phyloP scores from a whole-genome alignment of 192 early-diverging fungal genomes.

The Linnemannia hyalina region DNA sequence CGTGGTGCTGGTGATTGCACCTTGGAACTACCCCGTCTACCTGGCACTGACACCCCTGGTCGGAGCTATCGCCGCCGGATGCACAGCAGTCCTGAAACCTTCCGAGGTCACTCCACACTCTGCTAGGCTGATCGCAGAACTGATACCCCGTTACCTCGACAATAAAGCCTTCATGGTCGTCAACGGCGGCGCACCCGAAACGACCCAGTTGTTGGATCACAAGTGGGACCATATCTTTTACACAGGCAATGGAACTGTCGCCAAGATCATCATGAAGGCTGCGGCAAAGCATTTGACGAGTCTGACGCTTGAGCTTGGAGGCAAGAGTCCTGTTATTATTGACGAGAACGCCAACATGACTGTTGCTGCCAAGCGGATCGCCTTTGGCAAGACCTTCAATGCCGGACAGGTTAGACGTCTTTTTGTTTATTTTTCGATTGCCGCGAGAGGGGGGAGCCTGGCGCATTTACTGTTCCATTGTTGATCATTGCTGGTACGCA shows the following conservation, averaged over 20 bases:
- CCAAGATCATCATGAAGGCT: slow-evolving; percentile 80
- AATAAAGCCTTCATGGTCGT: slow-evolving; percentile 70
- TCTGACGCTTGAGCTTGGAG: slow-evolving; percentile 92
- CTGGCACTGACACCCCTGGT: slow-evolving; percentile 79
- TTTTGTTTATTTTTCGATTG: not conserved
- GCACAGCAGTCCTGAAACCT: slow-evolving; percentile 82
- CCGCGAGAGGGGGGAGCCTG: not conserved
- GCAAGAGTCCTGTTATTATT: slow-evolving; percentile 80
- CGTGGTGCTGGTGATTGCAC: slow-evolving; percentile 41
- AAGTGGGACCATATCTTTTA: slow-evolving; percentile 91
- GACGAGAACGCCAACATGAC: slow-evolving; percentile 69
- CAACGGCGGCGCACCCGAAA: slow-evolving; percentile 82
- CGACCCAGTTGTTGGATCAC: slow-evolving; percentile 73
- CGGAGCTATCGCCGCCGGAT: slow-evolving; percentile 91
- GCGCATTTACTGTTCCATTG: not conserved
- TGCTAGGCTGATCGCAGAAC: slow-evolving; percentile 68
- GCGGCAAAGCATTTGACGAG: slow-evolving; percentile 84
- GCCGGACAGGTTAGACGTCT: slow-evolving; percentile 73
- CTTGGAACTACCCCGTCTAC: slow-evolving; percentile 73
- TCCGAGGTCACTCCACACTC: slow-evolving; percentile 82
- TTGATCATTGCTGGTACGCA: not conserved
- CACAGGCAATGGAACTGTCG: slow-evolving; percentile 86
- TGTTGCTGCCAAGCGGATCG: slow-evolving; percentile 75
- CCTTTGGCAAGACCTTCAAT: slow-evolving; percentile 87
- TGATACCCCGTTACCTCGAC: slow-evolving; percentile 84